Percentiles rank a stretch among this genome's conserved stretches.
phyloP scores from a whole-genome alignment of 352 stramenopile species.

The Phytophthora sansomeana region DNA sequence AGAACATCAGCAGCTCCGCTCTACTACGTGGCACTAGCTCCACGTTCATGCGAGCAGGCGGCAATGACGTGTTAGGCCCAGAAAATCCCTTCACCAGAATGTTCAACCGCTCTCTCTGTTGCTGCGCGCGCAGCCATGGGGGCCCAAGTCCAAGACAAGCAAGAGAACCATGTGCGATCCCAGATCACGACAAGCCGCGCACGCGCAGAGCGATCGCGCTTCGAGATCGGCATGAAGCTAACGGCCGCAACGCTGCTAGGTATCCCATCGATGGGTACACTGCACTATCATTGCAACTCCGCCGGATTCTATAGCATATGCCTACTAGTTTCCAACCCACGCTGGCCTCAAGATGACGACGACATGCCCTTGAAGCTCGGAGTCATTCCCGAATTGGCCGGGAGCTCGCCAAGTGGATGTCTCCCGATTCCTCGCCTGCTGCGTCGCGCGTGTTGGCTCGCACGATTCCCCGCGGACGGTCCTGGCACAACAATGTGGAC shows the following conservation, averaged over 20 bases:
- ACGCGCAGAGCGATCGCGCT: neutral
- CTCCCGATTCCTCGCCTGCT: conserved; percentile 8
- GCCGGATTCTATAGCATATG: conserved; percentile 11
- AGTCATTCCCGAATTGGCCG: conserved; percentile 28
- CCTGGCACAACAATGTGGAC: conserved; percentile 40
- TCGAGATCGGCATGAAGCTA: conserved; percentile 11
- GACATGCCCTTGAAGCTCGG: conserved; percentile 11
- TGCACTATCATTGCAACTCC: conserved; percentile 10
- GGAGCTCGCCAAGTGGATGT: conserved; percentile 26
- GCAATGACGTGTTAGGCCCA: conserved; percentile 37
- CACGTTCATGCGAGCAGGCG: conserved; percentile 4
- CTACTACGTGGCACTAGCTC: conserved; percentile 16
- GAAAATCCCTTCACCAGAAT: conserved; percentile 20
- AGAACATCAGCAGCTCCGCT: neutral
- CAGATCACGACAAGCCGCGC: neutral
- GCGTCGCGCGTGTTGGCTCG: conserved; percentile 14
- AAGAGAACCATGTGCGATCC: neutral
- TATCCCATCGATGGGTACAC: conserved; percentile 13
- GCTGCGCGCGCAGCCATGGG: neutral
- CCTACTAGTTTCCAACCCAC: conserved; percentile 19
- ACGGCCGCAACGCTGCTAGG: neutral
- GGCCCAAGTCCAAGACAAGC: neutral
- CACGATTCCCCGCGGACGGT: conserved; percentile 10
- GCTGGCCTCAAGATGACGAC: conserved; percentile 14
- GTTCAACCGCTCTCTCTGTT: conserved; percentile 22